Base-by-base conservation (phyloP, 23 red algal genomes). In the Pyropia yezoensis region DNA sequence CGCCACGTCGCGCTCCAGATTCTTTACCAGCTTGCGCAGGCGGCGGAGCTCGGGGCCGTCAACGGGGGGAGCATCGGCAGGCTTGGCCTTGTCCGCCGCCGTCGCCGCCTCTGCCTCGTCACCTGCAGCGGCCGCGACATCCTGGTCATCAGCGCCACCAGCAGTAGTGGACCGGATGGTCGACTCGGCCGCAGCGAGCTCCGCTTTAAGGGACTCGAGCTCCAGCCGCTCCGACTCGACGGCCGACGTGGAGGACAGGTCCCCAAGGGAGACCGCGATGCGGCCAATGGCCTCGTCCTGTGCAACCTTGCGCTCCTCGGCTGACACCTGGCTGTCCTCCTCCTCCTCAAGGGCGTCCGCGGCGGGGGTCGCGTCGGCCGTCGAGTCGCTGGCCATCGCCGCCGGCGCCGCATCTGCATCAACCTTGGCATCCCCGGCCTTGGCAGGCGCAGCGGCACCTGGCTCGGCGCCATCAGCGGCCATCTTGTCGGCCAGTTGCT, bases 1-100 rank as follows among this genome's bases (percentile, higher is more conserved):
- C 70, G 83, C 84, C 49, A 88, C 70, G 75, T 96, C 85, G 12
- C 72, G 59, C 63, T 96, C 92, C 49, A 96, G 57, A 25, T 81
- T 88, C 24, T 65, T 50, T 0, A 96, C 64, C 61, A 90, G 28
- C 15, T 60, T 50, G 52, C 76, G 80, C 24, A 96, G 57, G 61
- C 85, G 67, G 54, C 65, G 63, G 18, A 96, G 59, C 25, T 96
- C 83, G 7, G 89, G 73, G 17, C 57, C 67, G 57, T 84, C 59
- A 8, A 8, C 6, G 6, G 54, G 64, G 54, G 54, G 64, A 15
- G 24, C 26, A 27, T 12, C 54, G 23, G 20, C 16, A 26, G 19
- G 25, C 50, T 22, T 25, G 14, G 27, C 54, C 64, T 61, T 61
- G 57, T 3, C 39, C 30, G 30, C 30, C 30, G 30, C 30, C 11